Percentiles rank a stretch among this genome's conserved stretches.
Evolutionary conservation across 139 green algal species (phyloP).

Genomic region (Chlorella sp.): DNA sequence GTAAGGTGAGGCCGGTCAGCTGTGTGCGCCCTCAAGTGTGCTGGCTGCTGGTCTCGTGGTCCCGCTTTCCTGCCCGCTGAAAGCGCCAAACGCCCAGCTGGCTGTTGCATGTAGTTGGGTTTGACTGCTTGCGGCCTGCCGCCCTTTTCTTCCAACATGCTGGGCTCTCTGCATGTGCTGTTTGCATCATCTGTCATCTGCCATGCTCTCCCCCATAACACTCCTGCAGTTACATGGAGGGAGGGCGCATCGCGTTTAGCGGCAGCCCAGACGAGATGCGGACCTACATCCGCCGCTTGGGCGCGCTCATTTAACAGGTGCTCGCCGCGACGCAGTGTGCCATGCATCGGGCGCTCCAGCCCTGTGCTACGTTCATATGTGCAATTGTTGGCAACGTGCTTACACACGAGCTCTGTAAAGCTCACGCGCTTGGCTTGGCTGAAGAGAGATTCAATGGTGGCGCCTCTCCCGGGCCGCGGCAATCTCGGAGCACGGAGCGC

Average conservation of each 20-base stretch:
- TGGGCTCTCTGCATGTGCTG: neutral
- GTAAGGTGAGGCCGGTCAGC: constrained; percentile 49
- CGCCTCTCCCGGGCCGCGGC: no score
- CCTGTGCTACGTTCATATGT: neutral
- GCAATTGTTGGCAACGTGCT: no score
- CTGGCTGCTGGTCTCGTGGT: neutral
- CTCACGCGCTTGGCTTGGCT: no score
- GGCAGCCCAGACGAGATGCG: constrained; percentile 59
- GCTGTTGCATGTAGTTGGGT: no score
- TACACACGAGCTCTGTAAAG: no score
- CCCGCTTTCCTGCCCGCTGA: neutral
- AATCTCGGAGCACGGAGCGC: neutral
- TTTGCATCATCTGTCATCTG: neutral
- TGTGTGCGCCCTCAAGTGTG: no score
- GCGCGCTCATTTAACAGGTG: constrained; percentile 22
- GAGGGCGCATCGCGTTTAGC: constrained; percentile 74
- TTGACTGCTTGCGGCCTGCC: neutral
- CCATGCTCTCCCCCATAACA: neutral
- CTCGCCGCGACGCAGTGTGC: neutral
- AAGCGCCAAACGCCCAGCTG: neutral
- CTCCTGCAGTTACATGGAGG: constrained; percentile 80
- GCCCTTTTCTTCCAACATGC: neutral
- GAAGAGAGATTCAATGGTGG: no score
- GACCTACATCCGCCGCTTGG: constrained; percentile 56
- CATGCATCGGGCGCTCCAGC: neutral